Conservation (phyloP, 2,329 filamentous ascomycete genomes). For the Graphilbum ipis-grandicollis region DNA sequence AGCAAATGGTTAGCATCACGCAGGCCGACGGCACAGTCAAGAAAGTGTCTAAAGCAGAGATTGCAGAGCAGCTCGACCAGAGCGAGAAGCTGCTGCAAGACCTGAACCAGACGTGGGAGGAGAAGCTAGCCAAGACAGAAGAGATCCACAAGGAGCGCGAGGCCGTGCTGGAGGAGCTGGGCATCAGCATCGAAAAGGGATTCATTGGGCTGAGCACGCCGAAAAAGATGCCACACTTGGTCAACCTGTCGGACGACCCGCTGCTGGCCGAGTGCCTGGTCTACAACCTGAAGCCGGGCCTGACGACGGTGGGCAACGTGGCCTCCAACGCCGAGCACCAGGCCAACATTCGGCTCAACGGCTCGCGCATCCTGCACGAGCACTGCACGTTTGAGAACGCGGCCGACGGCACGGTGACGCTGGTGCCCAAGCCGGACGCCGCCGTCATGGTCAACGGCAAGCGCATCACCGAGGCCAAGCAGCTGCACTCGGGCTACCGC, state of each 20-base stretch:
- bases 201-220: slow-evolving; percentile 90
- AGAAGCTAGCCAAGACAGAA: slow-evolving; percentile 88
- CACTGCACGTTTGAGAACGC: slow-evolving; percentile 88
- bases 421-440: slow-evolving; percentile 78
- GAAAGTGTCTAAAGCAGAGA: slow-evolving; percentile 95
- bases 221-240: slow-evolving; percentile 98
- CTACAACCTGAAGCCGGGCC: slow-evolving; percentile 93
- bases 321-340: slow-evolving; percentile 59
- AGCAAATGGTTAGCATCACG: slow-evolving; percentile 93
- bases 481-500: slow-evolving; percentile 79
- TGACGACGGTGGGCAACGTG: slow-evolving; percentile 85
- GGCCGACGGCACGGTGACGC: slow-evolving; percentile 76
- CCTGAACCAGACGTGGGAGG: slow-evolving; percentile 96
- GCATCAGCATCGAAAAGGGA: slow-evolving; percentile 97
- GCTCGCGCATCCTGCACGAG: slow-evolving; percentile 77
- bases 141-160: slow-evolving; percentile 96
- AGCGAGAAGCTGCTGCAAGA: slow-evolving; percentile 93
- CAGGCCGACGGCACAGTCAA: slow-evolving; percentile 71
- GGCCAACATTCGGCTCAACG: slow-evolving; percentile 84
- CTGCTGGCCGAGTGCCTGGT: slow-evolving; percentile 89
- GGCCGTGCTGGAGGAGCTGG: slow-evolving; percentile 83
- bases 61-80: slow-evolving; percentile 87
- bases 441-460: slow-evolving; percentile 97
- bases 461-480: slow-evolving; percentile 68
- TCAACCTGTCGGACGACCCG: slow-evolving; percentile 91